Evolutionary conservation across 805 yeast genomes (phyloP).

Genomic region (Priceomyces carsonii): DNA sequence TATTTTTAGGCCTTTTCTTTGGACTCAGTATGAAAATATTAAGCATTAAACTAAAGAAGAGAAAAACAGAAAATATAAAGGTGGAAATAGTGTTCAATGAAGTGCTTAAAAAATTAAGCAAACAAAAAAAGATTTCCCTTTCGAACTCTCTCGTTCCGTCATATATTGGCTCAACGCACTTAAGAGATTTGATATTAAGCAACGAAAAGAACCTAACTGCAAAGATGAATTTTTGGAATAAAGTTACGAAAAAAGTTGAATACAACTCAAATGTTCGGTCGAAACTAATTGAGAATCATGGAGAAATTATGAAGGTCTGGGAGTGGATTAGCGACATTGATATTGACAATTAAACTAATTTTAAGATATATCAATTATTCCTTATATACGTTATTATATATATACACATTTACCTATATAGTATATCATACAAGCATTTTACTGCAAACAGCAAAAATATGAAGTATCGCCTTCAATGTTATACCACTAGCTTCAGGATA

Average conservation of each 20-base stretch:
- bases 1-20: conserved; percentile 16
- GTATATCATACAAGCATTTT: not conserved
- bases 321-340: conserved; percentile 63
- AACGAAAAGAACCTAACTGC: conserved; percentile 37
- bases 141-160: conserved; percentile 31
- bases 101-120: conserved; percentile 51
- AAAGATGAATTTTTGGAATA: conserved; percentile 58
- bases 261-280: conserved; percentile 63
- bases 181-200: conserved; percentile 62
- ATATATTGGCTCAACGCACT: conserved; percentile 68
- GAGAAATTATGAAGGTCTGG: conserved; percentile 87
- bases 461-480: no score
- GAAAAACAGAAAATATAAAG: conserved; percentile 38
- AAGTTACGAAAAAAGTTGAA: conserved; percentile 58
- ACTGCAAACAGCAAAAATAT: not conserved
- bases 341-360: conserved; percentile 3
- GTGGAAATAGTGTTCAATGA: conserved; percentile 48
- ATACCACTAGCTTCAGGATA: conserved; percentile 5
- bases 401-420: conserved; percentile 1
- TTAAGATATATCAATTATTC: not conserved
- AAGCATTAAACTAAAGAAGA: conserved; percentile 29
- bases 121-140: conserved; percentile 38
- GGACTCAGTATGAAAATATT: conserved; percentile 19
- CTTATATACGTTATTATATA: not conserved
- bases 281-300: conserved; percentile 70